Conservation (phyloP, 805 yeast genomes). For the Candida sakaeoensis region DNA sequence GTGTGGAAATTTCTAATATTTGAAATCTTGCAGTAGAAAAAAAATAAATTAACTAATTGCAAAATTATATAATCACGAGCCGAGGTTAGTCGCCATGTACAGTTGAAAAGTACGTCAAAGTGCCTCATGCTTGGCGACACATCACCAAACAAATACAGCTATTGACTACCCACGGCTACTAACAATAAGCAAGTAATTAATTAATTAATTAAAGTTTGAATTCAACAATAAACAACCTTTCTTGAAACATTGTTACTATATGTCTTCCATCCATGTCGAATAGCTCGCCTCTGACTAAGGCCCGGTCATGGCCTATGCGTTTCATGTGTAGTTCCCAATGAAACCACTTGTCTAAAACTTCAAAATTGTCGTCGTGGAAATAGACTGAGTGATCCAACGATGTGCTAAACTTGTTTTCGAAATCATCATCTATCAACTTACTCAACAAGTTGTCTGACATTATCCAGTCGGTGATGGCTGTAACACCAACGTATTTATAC, state of each 20-base stretch:
- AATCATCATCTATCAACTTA: constrained; percentile 24
- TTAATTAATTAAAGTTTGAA: constrained; percentile 29
- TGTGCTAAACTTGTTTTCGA: constrained; percentile 21
- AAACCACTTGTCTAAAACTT: constrained; percentile 29
- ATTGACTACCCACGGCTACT: constrained; percentile 1
- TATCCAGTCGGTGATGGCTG: constrained; percentile 54
- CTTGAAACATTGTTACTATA: constrained; percentile 61
- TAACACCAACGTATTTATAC: constrained; percentile 50
- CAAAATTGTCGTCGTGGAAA: constrained; percentile 34
- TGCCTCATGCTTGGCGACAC: no score
- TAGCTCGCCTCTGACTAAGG: constrained; percentile 56
- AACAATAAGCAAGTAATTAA: constrained; percentile 27
- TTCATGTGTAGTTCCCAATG: constrained; percentile 38
- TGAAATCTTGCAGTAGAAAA: no score
- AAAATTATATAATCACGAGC: no score
- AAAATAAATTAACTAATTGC: no score
- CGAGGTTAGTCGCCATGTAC: no score
- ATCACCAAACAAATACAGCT: no score
- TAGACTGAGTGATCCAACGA: constrained; percentile 33
- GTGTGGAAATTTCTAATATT: no score
- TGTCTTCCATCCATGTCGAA: constrained; percentile 45
- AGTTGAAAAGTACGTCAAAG: no score
- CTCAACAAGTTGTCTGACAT: constrained; percentile 20
- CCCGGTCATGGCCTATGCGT: constrained; percentile 50
- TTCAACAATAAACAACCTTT: constrained; percentile 45